Conservation (phyloP, 768 basidiomycete species). For the Tylopilus balloui region DNA sequence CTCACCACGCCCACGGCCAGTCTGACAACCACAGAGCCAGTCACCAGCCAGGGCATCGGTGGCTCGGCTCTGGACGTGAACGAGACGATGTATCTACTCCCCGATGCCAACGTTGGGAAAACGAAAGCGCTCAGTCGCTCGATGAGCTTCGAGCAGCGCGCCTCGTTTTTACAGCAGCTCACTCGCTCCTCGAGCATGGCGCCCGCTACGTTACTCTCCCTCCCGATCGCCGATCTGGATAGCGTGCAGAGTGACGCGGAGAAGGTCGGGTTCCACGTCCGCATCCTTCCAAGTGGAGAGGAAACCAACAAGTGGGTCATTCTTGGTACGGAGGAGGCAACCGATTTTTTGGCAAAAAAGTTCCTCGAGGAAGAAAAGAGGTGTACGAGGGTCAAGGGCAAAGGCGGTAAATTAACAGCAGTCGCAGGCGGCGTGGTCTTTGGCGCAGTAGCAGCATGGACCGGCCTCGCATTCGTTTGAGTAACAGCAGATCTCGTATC, state of each 20-base stretch:
- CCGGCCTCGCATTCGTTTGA: constrained; percentile 52
- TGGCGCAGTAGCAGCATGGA: constrained; percentile 57
- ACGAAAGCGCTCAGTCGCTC: constrained; percentile 38
- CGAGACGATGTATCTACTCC: constrained; percentile 24
- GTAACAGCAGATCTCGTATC: background rate
- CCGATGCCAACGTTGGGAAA: constrained; percentile 11
- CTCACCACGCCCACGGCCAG: constrained; percentile 46
- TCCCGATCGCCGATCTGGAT: constrained; percentile 44
- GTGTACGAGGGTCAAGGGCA: constrained; percentile 14
- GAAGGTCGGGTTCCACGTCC: constrained; percentile 41
- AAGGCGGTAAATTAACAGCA: constrained; percentile 34
- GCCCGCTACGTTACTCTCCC: constrained; percentile 46
- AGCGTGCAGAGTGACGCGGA: constrained; percentile 39
- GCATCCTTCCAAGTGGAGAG: constrained; percentile 32
- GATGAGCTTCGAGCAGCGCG: constrained; percentile 52
- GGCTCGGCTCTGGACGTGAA: constrained; percentile 22
- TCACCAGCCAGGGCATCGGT: constrained; percentile 33
- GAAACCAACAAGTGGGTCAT: constrained; percentile 43
- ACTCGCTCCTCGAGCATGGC: constrained; percentile 31
- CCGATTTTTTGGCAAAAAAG: constrained; percentile 31
- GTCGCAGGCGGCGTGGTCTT: constrained; percentile 57
- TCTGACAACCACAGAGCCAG: constrained; percentile 22
- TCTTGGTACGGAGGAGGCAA: constrained; percentile 48
- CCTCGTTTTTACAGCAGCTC: constrained; percentile 46
- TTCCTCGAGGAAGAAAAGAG: constrained; percentile 32